These are phyloP conservation scores for Neospora caninum DNA, from an alignment of 169 alveolate species.

Conservation along the genomic window DNA sequence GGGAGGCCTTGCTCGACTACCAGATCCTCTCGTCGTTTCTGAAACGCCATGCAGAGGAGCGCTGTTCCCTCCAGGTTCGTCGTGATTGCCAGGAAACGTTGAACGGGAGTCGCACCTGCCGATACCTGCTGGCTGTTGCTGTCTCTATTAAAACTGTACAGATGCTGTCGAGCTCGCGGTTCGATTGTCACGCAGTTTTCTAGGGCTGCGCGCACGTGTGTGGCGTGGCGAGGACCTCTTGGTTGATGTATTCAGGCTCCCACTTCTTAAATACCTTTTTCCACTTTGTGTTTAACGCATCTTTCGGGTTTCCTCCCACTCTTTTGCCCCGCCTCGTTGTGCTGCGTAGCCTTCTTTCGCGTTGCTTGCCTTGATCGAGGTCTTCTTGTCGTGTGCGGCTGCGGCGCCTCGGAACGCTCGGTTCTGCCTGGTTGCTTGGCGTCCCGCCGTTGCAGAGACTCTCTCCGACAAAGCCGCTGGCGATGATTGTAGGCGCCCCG, in stretches of 20 bases:
- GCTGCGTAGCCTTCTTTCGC: neutral
- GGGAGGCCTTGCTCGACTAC: neutral
- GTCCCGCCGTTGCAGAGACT: neutral
- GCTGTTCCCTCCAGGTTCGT: conserved; percentile 12
- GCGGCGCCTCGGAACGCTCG: neutral
- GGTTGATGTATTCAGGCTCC: too few species aligned
- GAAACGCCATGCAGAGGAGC: neutral
- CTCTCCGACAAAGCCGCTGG: neutral
- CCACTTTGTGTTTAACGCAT: neutral
- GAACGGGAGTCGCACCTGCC: too few species aligned
- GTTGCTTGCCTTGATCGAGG: neutral
- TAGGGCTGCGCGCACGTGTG: too few species aligned
- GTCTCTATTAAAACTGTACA: neutral
- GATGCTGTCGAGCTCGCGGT: neutral
- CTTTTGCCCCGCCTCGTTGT: neutral
- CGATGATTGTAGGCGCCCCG: conserved; percentile 20
- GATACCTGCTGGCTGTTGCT: too few species aligned
- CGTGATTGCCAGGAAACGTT: too few species aligned
- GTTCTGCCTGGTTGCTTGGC: neutral
- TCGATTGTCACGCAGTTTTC: too few species aligned
- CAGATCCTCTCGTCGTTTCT: neutral
- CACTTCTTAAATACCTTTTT: neutral
- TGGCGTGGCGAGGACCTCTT: too few species aligned
- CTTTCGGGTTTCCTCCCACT: neutral
- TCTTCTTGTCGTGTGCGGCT: neutral